These are phyloP conservation scores for Aspergillus ostianus DNA, from an alignment of 495 filamentous ascomycete species.

Conservation along the genomic window DNA sequence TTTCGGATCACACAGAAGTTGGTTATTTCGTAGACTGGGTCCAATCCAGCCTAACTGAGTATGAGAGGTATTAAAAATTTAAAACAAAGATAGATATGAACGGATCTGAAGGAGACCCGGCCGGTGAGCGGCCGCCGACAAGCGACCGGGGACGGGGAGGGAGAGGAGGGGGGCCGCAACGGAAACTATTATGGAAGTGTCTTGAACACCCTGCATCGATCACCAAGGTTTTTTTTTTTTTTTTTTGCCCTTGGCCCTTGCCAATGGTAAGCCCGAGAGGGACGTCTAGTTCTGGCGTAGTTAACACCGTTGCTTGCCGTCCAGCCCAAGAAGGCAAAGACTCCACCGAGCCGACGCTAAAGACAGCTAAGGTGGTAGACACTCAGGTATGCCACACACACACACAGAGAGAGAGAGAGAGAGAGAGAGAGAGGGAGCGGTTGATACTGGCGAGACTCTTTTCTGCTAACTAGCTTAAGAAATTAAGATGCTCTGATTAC, in stretches of 20 bases:
- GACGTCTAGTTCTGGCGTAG: constrained; percentile 7
- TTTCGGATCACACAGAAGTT: too few species aligned
- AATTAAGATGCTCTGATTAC: constrained; percentile 18
- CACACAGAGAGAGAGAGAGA: not conserved
- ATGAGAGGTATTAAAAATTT: too few species aligned
- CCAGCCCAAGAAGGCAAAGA: constrained; percentile 15
- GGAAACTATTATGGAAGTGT: constrained; percentile 16
- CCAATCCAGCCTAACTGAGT: too few species aligned
- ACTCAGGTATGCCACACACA: constrained; percentile 13
- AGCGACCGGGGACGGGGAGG: not conserved
- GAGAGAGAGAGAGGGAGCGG: not conserved
- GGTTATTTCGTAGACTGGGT: too few species aligned
- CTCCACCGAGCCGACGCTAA: constrained; percentile 17
- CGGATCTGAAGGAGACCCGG: constrained; percentile 1
- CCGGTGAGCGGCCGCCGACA: constrained; percentile 21
- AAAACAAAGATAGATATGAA: not conserved
- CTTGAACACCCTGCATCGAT: constrained; percentile 43
- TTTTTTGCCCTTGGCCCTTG: not conserved
- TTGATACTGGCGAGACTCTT: constrained; percentile 1
- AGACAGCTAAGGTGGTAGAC: constrained; percentile 20
- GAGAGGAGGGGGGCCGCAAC: not conserved
- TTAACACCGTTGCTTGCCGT: constrained; percentile 23
- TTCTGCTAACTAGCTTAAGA: not conserved
- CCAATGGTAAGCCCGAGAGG: constrained; percentile 19
- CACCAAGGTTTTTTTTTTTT: constrained; percentile 13